A percentile compares a stretch with the other conserved stretches of the same genome.
These are phyloP conservation scores for Epichloe hybrida DNA, from an alignment of 2,329 filamentous ascomycete genomes.

Conservation along the genomic window DNA sequence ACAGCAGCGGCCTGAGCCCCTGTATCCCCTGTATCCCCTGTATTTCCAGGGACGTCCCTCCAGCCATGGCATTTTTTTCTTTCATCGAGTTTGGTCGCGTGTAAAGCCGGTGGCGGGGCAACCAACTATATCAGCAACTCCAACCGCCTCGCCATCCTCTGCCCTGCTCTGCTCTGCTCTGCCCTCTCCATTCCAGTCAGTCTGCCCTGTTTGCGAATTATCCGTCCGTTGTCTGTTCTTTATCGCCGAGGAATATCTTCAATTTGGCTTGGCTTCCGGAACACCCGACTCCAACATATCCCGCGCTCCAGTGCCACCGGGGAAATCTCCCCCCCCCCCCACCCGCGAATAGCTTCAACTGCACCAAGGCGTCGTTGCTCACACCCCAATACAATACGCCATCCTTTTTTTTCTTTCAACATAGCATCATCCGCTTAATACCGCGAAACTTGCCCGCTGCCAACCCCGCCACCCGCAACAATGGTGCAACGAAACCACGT, in stretches of 20 bases:
- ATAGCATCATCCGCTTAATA: too few species aligned
- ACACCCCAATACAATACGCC: not conserved
- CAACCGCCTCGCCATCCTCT: not conserved
- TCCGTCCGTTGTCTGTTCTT: too few species aligned
- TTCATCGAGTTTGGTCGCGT: conserved; percentile 5
- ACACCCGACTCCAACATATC: not conserved
- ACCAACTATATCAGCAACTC: conserved; percentile 24
- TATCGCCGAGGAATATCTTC: not conserved
- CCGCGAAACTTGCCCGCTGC: too few species aligned
- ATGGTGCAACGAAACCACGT: conserved; percentile 48
- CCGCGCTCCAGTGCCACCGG: not conserved
- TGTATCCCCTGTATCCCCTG: too few species aligned
- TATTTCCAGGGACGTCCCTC: not conserved
- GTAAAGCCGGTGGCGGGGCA: conserved; percentile 34
- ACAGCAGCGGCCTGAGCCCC: too few species aligned
- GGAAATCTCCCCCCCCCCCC: too few species aligned
- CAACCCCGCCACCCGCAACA: not conserved
- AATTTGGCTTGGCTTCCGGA: not conserved
- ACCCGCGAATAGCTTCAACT: not conserved
- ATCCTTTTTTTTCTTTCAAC: too few species aligned
- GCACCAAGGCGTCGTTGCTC: too few species aligned
- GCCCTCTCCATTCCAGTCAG: too few species aligned
- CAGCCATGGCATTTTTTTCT: conserved; percentile 21
- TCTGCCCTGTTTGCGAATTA: too few species aligned
- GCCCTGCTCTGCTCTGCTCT: not conserved